Evolutionary conservation across 2,329 filamentous ascomycete genomes (phyloP).

Genomic region (Cryphonectria carpinicola): DNA sequence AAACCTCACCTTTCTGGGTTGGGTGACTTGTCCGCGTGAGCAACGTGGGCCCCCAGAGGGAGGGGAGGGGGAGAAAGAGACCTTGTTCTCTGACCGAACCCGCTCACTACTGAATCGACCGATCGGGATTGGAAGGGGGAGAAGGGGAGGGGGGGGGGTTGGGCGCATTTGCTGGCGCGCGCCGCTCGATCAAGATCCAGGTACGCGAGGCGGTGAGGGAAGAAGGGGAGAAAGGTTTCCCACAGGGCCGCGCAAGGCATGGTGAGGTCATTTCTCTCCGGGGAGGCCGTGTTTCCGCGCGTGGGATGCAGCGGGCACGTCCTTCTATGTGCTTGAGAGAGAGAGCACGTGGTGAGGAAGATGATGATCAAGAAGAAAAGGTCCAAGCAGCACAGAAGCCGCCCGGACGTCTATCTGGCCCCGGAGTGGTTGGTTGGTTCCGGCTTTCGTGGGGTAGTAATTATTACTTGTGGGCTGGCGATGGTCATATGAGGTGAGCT

Average conservation of each 20-base stretch:
- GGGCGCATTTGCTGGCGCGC: background rate
- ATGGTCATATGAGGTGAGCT: background rate
- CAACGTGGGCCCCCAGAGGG: background rate
- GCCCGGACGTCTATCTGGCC: background rate
- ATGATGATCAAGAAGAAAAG: background rate
- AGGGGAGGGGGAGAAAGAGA: background rate
- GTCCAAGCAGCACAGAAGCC: background rate
- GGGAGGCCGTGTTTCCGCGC: background rate
- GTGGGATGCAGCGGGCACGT: slow-evolving; percentile 1
- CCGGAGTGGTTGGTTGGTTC: background rate
- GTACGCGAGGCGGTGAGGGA: background rate
- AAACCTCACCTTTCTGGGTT: slow-evolving; percentile 7
- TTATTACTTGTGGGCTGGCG: background rate
- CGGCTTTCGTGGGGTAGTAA: background rate
- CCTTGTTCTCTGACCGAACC: background rate
- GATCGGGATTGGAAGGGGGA: background rate
- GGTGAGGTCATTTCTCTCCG: slow-evolving; percentile 11
- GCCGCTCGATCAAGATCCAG: slow-evolving; percentile 3
- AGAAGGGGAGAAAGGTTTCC: background rate
- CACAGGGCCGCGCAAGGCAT: background rate
- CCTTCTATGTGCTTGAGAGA: background rate
- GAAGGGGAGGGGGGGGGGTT: no score
- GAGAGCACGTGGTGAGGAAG: background rate
- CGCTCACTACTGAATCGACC: slow-evolving; percentile 6
- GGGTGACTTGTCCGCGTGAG: slow-evolving; percentile 5